Base-by-base conservation (phyloP, 176 grass and related monocot genomes). In the Avena insularis region DNA sequence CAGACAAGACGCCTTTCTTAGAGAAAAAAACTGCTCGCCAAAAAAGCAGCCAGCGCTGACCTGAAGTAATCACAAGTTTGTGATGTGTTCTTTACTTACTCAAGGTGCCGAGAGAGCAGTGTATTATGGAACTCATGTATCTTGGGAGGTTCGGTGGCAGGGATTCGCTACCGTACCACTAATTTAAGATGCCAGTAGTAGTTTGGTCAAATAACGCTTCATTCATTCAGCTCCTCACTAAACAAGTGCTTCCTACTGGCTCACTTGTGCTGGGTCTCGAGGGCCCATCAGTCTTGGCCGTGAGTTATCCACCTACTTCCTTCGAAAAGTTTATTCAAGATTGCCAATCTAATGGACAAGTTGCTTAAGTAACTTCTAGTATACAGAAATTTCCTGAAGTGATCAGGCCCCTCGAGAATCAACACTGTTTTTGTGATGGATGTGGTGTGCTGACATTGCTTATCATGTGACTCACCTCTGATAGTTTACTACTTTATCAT, bases 191-290 rank as follows among this genome's bases (percentile, higher is more conserved):
- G 40, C 40, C 33, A 35, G 2, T 8, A 49, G 70, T 77, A 3
- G 29, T 85, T 46, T 71, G 71, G 82, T 85, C 82, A 71, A 85
- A 77, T 29, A 75, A 81, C 2, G 2, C 29, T 65, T 73, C 7
- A 33, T 68, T 35, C 33, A 35, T 35, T 35, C 8, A 33, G 68
- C 31, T 55, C 55, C 3, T 65, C 35, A 64, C 20, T 35, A 23
- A 53, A 83, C 45, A 82, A 20, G 50, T 58, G 40, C 40, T 54
- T 78, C 21, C 12, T 84, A 31, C 58, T 81, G 25, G 49, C 81
- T 68, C 59, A 27, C 0, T 76, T 36, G 59, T 76, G 36, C 16
- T 76, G 14, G 29, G 27, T 67, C 13, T 17, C 25, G 10, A 47
- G 57, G 73, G 12, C 10, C 19, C 31, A 70, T 74, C 6, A 65